A percentile compares a stretch with the other conserved stretches of the same genome.
Conservation (phyloP, 139 green algal genomes). For the Trebouxia sp. region DNA sequence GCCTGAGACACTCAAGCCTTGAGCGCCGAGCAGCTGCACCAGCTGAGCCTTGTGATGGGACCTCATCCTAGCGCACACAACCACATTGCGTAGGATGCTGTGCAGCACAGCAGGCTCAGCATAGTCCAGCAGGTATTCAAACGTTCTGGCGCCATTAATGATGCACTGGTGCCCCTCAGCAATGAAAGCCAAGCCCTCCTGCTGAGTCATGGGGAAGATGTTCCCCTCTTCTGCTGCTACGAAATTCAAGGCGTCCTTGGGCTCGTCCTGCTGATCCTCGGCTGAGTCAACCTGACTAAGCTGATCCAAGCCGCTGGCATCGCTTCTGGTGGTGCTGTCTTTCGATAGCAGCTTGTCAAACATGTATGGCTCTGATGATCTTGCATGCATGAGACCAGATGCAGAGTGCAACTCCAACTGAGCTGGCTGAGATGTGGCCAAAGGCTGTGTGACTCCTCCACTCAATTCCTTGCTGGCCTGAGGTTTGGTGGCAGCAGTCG, state of each 20-base stretch:
- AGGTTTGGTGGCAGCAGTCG: neutral
- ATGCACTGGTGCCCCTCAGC: constrained; percentile 1
- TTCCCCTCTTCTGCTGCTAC: neutral
- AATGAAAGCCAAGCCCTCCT: neutral
- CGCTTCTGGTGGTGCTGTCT: neutral
- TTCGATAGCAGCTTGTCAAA: neutral
- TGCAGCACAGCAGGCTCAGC: neutral
- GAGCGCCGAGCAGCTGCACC: neutral
- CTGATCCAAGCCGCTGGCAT: neutral
- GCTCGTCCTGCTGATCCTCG: neutral
- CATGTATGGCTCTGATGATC: neutral
- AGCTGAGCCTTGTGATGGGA: neutral
- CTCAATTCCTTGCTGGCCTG: too few relatives aligned
- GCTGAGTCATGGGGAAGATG: neutral
- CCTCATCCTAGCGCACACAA: neutral
- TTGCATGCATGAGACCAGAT: neutral
- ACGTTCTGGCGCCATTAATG: neutral
- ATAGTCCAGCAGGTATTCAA: neutral
- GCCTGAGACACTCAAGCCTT: neutral
- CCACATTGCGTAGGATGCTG: constrained; percentile 14
- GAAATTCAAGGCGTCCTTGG: neutral
- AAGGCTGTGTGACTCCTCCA: too few relatives aligned
- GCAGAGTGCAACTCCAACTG: neutral
- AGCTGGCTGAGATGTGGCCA: too few relatives aligned
- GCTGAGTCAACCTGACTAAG: neutral